Evolutionary conservation across 805 yeast genomes (phyloP).

Genomic region (Clavispora carvajalis): DNA sequence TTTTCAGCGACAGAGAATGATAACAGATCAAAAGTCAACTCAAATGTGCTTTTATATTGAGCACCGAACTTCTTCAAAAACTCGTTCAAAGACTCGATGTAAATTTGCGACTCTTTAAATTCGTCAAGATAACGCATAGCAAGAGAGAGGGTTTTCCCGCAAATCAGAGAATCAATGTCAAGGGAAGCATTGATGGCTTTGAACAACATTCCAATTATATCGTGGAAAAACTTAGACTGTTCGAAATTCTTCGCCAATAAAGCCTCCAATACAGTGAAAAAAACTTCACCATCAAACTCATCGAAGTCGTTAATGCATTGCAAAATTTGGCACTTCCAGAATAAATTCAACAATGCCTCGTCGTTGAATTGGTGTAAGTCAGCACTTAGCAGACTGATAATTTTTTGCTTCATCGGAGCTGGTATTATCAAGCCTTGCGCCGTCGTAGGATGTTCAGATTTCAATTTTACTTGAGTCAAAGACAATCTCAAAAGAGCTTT

Average conservation of each 20-base stretch:
- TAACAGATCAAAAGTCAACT: conserved; percentile 8
- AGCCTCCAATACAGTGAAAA: conserved; percentile 10
- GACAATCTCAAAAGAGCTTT: conserved; percentile 6
- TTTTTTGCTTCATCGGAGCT: not conserved
- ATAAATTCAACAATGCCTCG: conserved; percentile 30
- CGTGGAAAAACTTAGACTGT: conserved; percentile 27
- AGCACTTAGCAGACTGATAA: not conserved
- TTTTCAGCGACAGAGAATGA: conserved; percentile 20
- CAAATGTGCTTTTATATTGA: not conserved
- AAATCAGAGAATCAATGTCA: not conserved
- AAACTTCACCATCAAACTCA: conserved; percentile 15
- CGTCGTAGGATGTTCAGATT: not conserved
- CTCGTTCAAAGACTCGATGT: conserved; percentile 30
- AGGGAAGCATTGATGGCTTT: conserved; percentile 6
- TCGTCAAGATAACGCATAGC: conserved; percentile 14
- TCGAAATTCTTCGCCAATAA: conserved; percentile 7
- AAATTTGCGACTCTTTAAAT: conserved; percentile 31
- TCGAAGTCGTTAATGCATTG: conserved; percentile 28
- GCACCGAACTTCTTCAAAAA: conserved; percentile 15
- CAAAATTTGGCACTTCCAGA: conserved; percentile 49
- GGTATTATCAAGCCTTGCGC: not conserved
- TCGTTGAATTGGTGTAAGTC: conserved; percentile 1
- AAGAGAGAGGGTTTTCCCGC: not conserved
- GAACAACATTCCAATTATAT: conserved; percentile 38
- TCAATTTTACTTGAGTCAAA: conserved; percentile 4